phyloP scores from a whole-genome alignment of 768 basidiomycete species.

The Calocybe indica region DNA sequence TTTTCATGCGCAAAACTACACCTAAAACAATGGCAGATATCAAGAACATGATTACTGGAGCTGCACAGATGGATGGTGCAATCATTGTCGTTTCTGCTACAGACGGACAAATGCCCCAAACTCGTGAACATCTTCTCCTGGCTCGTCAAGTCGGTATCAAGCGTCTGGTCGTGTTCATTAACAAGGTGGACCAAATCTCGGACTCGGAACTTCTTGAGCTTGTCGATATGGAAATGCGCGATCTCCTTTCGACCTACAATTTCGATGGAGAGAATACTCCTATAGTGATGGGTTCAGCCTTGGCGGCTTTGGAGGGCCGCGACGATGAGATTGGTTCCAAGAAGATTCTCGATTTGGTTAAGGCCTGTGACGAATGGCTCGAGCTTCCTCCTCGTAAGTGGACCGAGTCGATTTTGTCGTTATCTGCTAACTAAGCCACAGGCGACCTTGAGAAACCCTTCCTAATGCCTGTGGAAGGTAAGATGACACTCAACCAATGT shows the following conservation, averaged over 20 bases:
- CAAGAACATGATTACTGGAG: slow-evolving; percentile 99
- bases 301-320: slow-evolving; percentile 88
- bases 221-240: slow-evolving; percentile 99
- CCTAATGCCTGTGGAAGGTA: slow-evolving; percentile 90
- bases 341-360: slow-evolving; percentile 78
- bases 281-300: slow-evolving; percentile 96
- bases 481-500: slow-evolving; percentile 32
- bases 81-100: slow-evolving; percentile 97
- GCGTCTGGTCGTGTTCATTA: slow-evolving; percentile 97
- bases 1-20: slow-evolving; percentile 1
- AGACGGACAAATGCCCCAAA: slow-evolving; percentile 99
- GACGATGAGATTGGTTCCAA: slow-evolving; percentile 72
- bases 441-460: slow-evolving; percentile 98
- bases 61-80: slow-evolving; percentile 95
- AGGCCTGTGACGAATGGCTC: slow-evolving; percentile 91
- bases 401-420: background rate
- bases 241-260: slow-evolving; percentile 85
- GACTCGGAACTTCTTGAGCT: slow-evolving; percentile 99
- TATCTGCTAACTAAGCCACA: slow-evolving; percentile 18
- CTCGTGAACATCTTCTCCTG: slow-evolving; percentile 94
- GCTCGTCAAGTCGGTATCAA: slow-evolving; percentile 98
- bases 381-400: slow-evolving; percentile 83
- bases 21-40: slow-evolving; percentile 52
- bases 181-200: slow-evolving; percentile 96
- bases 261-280: slow-evolving; percentile 97